Conservation (phyloP, 2,329 filamentous ascomycete genomes). For the Ophiosphaerella herpotricha region DNA sequence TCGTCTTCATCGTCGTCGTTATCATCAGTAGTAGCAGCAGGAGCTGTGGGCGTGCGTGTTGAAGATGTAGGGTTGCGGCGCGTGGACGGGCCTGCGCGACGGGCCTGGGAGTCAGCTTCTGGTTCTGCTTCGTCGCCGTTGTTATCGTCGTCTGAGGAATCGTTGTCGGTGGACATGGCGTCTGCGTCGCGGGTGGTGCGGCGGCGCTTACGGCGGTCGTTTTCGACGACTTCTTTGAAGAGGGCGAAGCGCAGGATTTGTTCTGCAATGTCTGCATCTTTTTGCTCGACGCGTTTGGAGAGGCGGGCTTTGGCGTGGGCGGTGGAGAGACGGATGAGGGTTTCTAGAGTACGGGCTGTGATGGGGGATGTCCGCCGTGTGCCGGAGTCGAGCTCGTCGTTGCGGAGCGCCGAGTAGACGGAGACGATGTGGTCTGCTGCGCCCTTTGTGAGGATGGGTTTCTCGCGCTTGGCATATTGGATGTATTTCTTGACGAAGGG, state of each 20-base stretch:
- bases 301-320: constrained; percentile 93
- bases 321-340: constrained; percentile 94
- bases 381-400: constrained; percentile 94
- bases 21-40: constrained; percentile 43
- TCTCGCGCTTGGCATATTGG: constrained; percentile 93
- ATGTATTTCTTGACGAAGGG: constrained; percentile 99
- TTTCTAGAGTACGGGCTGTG: constrained; percentile 96
- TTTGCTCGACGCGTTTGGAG: constrained; percentile 85
- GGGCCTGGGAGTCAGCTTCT: constrained; percentile 20
- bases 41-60: constrained; percentile 34
- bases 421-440: constrained; percentile 90
- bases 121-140: constrained; percentile 55
- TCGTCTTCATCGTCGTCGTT: constrained; percentile 61
- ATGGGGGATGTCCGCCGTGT: constrained; percentile 92
- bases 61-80: constrained; percentile 34
- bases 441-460: constrained; percentile 86
- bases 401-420: constrained; percentile 88
- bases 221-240: constrained; percentile 89
- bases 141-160: constrained; percentile 64
- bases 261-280: constrained; percentile 86
- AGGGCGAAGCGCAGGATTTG: constrained; percentile 89
- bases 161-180: constrained; percentile 60
- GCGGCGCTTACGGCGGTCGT: constrained; percentile 80
- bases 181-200: constrained; percentile 69
- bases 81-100: constrained; percentile 45